Evolutionary conservation across 768 basidiomycete genomes (phyloP).

Genomic region (Lentinula detonsa): DNA sequence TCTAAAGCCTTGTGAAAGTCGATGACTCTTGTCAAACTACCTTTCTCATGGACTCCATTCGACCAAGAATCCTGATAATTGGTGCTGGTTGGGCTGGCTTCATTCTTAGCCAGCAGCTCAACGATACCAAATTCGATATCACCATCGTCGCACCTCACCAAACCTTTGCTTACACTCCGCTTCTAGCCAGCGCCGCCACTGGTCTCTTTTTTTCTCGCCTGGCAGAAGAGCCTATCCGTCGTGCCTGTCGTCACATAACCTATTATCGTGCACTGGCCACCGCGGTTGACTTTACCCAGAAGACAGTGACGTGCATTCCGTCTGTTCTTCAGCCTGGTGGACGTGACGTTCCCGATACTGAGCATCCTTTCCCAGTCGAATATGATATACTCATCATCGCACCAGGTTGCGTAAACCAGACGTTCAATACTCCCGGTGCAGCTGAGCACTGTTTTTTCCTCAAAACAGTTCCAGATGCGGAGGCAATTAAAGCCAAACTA

Average conservation of each 20-base stretch:
- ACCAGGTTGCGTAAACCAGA: slow-evolving; percentile 61
- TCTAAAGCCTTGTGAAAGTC: neutral
- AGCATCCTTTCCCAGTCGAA: slow-evolving; percentile 14
- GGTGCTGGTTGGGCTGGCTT: slow-evolving; percentile 4
- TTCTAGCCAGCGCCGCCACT: slow-evolving; percentile 1
- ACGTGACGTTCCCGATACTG: neutral
- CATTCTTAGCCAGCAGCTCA: neutral
- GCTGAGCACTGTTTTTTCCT: slow-evolving; percentile 64
- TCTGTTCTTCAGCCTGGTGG: neutral
- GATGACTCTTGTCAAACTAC: neutral
- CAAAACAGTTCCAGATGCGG: slow-evolving; percentile 67
- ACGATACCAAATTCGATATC: neutral
- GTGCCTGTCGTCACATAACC: neutral
- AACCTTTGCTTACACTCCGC: slow-evolving; percentile 4
- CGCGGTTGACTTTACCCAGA: neutral
- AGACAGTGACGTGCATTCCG: slow-evolving; percentile 1
- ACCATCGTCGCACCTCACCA: slow-evolving; percentile 1
- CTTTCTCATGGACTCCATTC: neutral
- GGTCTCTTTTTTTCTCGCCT: slow-evolving; percentile 2
- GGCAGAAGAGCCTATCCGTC: slow-evolving; percentile 2
- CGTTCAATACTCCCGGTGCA: slow-evolving; percentile 65
- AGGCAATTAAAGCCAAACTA: slow-evolving; percentile 57
- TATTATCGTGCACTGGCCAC: slow-evolving; percentile 1
- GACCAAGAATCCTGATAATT: neutral
- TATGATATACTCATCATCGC: slow-evolving; percentile 72